Evolutionary conservation across 2,329 filamentous ascomycete species (phyloP).

Genomic region (Salinomyces thailandicus): DNA sequence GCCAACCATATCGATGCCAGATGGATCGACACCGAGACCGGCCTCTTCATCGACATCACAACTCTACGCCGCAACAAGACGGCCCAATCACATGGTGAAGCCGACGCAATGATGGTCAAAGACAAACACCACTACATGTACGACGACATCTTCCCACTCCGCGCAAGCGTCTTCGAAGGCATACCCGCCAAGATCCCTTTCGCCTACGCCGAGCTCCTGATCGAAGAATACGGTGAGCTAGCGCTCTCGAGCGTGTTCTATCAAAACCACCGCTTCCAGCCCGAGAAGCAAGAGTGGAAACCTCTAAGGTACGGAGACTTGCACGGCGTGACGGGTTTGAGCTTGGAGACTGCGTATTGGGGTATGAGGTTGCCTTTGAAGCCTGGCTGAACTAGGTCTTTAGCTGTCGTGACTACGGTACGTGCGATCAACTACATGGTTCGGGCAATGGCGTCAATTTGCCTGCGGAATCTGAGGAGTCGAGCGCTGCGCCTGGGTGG

Average conservation of each 20-base stretch:
- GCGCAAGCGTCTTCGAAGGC: conserved; percentile 45
- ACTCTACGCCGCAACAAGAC: conserved; percentile 40
- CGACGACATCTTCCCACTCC: conserved; percentile 47
- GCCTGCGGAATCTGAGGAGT: too few species aligned
- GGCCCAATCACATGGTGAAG: conserved; percentile 28
- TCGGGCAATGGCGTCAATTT: too few species aligned
- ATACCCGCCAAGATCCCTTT: conserved; percentile 46
- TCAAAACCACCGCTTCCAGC: conserved; percentile 34
- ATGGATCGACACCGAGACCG: conserved; percentile 50
- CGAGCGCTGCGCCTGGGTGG: too few species aligned
- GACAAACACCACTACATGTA: conserved; percentile 46
- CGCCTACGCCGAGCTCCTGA: conserved; percentile 43
- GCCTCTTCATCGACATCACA: conserved; percentile 53
- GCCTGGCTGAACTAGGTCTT: conserved; percentile 2
- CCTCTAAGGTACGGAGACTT: conserved; percentile 8
- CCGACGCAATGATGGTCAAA: conserved; percentile 44
- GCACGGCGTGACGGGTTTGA: not conserved
- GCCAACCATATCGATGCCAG: conserved; percentile 50
- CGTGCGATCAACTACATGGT: too few species aligned
- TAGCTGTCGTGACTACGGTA: too few species aligned
- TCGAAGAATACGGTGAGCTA: conserved; percentile 44
- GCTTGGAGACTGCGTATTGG: not conserved
- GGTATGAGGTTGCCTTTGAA: conserved; percentile 1
- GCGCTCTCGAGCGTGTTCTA: conserved; percentile 39
- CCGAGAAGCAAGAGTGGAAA: conserved; percentile 22